Percentiles rank a stretch among this genome's conserved stretches.
phyloP scores from a whole-genome alignment of 2,329 filamentous ascomycete genomes.

The Fusarium paranaense region DNA sequence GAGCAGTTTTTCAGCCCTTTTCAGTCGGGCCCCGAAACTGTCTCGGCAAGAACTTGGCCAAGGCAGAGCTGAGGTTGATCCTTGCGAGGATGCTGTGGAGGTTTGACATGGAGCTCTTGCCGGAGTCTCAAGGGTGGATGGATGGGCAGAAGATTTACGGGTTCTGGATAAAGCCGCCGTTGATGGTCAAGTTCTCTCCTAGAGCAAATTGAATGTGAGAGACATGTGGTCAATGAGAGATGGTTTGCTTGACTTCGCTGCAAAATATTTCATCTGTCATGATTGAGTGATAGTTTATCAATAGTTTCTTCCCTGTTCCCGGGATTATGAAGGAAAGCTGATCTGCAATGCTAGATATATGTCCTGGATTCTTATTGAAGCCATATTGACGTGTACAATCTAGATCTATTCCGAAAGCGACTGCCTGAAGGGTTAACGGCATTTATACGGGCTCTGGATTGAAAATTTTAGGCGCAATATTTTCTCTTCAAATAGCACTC shows the following conservation, averaged over 20 bases:
- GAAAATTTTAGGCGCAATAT: not conserved
- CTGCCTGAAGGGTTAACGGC: not conserved
- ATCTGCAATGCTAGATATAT: not conserved
- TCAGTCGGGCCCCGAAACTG: slow-evolving; percentile 31
- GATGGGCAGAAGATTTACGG: slow-evolving; percentile 32
- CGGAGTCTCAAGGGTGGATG: slow-evolving; percentile 22
- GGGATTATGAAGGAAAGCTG: not conserved
- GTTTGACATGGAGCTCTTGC: slow-evolving; percentile 30
- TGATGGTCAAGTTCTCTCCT: not conserved
- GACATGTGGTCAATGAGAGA: not conserved
- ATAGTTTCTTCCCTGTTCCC: not conserved
- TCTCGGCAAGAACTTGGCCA: slow-evolving; percentile 35
- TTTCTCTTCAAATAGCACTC: not conserved
- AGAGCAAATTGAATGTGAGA: not conserved
- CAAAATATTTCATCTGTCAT: not conserved
- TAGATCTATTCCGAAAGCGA: too few relatives aligned
- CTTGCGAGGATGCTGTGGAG: slow-evolving; percentile 31
- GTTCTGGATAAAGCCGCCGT: slow-evolving; percentile 37
- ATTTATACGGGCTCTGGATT: accelerated
- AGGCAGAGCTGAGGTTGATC: slow-evolving; percentile 32
- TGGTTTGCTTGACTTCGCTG: not conserved
- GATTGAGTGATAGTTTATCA: not conserved
- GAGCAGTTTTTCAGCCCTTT: slow-evolving; percentile 31
- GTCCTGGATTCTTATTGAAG: not conserved
- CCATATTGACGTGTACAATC: not conserved